Base-by-base conservation (phyloP, 2,329 filamentous ascomycete genomes). In the Hypomyces rosellus region DNA sequence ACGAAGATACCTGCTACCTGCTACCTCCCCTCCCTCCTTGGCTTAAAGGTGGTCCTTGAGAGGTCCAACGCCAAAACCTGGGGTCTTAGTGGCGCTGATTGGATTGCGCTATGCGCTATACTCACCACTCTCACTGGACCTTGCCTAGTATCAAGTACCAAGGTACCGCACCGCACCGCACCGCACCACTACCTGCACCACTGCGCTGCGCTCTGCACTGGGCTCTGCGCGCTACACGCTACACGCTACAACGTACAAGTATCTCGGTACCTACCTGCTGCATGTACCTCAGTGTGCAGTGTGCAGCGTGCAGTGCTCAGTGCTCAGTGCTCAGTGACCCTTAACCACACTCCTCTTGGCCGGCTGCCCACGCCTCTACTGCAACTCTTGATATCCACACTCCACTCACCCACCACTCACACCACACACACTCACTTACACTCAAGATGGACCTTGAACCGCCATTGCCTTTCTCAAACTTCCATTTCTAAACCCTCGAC, bases 291-390 rank as follows among this genome's bases (percentile, higher is more conserved):
- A 11, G 25, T 30, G 25, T 37, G n/a, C n/a, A n/a, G n/a, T n/a
- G n/a, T n/a, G n/a, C n/a, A n/a, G n/a, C n/a, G n/a, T n/a, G n/a
- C n/a, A n/a, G n/a, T n/a, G n/a, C n/a, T n/a, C n/a, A n/a, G n/a
- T n/a, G n/a, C n/a, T n/a, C n/a, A n/a, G n/a, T n/a, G n/a, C 20
- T 25, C 49, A 30, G 25, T 8, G 25, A 30, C 25, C 25, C 25
- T 30, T 30, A 30, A 30, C 25, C 25, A 30, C 25, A 30, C 25
- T 30, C 25, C 25, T 30, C 25, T 30, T 30, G 25, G 25, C 9
- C 25, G 45, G 45, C 49, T 38, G 49, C 38, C 49, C 45, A 43
- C 49, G 15, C 49, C 50, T 48, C 49, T 39, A 43, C 50, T 48
- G 50, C 49, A 51, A 45, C 36, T 30, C 25, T 30, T 30, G 25